Conservation (phyloP, 2,329 filamentous ascomycete species). For the Huntiella omanensis region DNA sequence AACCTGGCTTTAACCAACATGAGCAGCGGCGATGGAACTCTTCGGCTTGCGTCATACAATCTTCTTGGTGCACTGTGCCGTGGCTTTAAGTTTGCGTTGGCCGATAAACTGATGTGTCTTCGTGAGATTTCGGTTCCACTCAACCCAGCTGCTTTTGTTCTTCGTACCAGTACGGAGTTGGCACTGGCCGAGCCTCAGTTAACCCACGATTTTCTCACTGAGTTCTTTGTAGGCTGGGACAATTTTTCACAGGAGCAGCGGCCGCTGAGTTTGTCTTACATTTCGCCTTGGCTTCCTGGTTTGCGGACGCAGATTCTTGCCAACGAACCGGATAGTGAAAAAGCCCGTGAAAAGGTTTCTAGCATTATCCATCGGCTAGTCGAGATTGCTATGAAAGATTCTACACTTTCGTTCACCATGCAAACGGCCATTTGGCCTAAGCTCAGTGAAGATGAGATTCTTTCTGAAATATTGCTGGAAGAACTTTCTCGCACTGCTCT, state of each 20-base stretch:
- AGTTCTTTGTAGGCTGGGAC: constrained; percentile 56
- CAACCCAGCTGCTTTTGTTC: constrained; percentile 44
- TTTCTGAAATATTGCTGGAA: constrained; percentile 48
- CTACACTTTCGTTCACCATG: constrained; percentile 38
- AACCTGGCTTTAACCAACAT: constrained; percentile 51
- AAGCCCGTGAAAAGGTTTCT: constrained; percentile 45
- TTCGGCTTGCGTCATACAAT: constrained; percentile 49
- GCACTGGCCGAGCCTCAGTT: constrained; percentile 46
- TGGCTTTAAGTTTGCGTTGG: constrained; percentile 46
- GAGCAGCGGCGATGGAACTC: constrained; percentile 38
- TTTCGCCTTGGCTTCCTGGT: constrained; percentile 49
- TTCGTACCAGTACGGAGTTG: constrained; percentile 45
- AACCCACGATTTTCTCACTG: constrained; percentile 50
- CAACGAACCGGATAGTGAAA: constrained; percentile 43
- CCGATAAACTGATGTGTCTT: constrained; percentile 40
- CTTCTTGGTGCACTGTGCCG: constrained; percentile 46
- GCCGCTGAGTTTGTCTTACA: constrained; percentile 46
- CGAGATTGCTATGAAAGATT: constrained; percentile 42
- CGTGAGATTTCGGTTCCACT: constrained; percentile 45
- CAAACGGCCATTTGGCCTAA: constrained; percentile 48
- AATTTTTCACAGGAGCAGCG: constrained; percentile 50
- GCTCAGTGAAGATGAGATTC: constrained; percentile 43
- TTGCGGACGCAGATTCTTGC: constrained; percentile 40
- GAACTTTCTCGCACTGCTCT: constrained; percentile 47
- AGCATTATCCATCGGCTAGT: constrained; percentile 46